Base-by-base conservation (phyloP, 768 basidiomycete species). In the Suillus hirtellus region DNA sequence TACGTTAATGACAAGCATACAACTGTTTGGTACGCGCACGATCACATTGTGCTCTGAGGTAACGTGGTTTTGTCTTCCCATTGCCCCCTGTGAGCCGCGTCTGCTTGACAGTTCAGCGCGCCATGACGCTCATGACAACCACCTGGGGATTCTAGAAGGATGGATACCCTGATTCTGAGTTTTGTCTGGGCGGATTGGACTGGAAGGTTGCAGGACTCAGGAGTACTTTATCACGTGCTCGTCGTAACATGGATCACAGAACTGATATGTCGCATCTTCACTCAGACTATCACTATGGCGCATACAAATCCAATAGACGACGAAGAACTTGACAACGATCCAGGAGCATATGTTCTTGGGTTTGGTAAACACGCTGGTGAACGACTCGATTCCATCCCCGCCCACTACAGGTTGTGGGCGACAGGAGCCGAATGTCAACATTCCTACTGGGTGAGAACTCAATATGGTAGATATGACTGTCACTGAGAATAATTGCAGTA, bases 1-100 rank as follows among this genome's bases (percentile, higher is more conserved):
- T 0, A 96, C 96, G 7, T 96, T 96, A 24, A 99, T 95, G 67
- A 99, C 91, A 15, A 8, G 90, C 86, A 74, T 95, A 97, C 1
- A 96, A 96, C n/a, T n/a, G 0, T 86, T 84, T 2, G 96, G 96
- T 0, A 96, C 95, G 34, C 92, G 88, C 8, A 99, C 89, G 47
- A 14, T 49, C 21, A 24, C 93, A 74, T 98, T 99, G 65, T 98
- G 84, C 77, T 99, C 96, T 0, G 95, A 97, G 2, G 96, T 96
- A n/a, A 99, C 92, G 27, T 96, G 89, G 68, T 96, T 96, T 78
- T 27, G 87, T 89, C 81, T 98, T 99, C 2, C 96, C 95, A 70
- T 99, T 99, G 67, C 93, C 95, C 0, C 96, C 96, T 0, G 96
- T 98, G 60, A 99, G 78, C 96, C 96, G 98, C 2, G 96, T 99